Evolutionary conservation across 73 alveolate genomes (phyloP).

Genomic region (Paramecium primaurelia): DNA sequence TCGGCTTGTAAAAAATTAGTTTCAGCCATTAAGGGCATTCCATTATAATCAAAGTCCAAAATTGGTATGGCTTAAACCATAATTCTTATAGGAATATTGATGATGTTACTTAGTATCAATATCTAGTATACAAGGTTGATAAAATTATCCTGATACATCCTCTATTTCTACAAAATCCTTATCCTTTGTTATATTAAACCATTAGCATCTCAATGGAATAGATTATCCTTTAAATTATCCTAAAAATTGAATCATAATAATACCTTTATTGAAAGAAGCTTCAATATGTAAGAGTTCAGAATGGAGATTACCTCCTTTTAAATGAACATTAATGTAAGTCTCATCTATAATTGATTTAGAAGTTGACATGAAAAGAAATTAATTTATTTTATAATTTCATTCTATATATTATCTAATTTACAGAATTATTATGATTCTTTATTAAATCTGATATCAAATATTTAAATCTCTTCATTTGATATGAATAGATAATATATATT

Average conservation of each 20-base stretch:
- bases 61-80: slow-evolving; percentile 45
- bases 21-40: slow-evolving; percentile 28
- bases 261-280: neutral
- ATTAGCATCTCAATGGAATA: slow-evolving; percentile 10
- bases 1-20: neutral
- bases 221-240: slow-evolving; percentile 22
- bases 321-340: neutral
- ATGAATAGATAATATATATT: neutral
- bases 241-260: neutral
- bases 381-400: neutral
- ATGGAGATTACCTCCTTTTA: slow-evolving; percentile 1
- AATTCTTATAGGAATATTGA: neutral
- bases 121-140: slow-evolving; percentile 43
- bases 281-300: neutral
- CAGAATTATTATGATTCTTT: neutral
- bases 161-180: slow-evolving; percentile 22
- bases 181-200: slow-evolving; percentile 32
- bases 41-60: neutral
- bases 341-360: neutral
- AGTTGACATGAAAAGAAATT: neutral
- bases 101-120: neutral
- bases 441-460: neutral
- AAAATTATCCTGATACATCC: slow-evolving; percentile 27
- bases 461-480: neutral
- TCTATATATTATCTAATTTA: neutral